Conservation (phyloP, 768 basidiomycete genomes). For the Filobasidium wieringae region DNA sequence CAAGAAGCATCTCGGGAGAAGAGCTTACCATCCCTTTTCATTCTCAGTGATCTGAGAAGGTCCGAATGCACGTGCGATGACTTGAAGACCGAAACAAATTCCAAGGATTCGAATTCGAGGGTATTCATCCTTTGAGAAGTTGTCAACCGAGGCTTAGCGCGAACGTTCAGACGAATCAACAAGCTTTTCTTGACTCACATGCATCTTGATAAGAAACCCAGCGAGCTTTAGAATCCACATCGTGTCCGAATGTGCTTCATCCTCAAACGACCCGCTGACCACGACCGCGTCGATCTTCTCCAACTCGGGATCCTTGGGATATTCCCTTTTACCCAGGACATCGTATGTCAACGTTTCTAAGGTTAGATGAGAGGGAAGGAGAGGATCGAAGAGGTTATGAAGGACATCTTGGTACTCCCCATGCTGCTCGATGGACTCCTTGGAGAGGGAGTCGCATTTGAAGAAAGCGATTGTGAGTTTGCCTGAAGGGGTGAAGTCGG, state of each 20-base stretch:
- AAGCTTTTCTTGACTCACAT: background rate
- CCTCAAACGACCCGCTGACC: constrained; percentile 26
- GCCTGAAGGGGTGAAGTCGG: background rate
- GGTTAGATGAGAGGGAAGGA: constrained; percentile 17
- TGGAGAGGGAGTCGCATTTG: constrained; percentile 22
- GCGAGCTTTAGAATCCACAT: constrained; percentile 26
- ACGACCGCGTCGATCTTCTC: constrained; percentile 22
- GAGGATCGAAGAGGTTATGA: constrained; percentile 26
- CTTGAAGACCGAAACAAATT: constrained; percentile 27
- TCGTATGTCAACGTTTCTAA: constrained; percentile 21
- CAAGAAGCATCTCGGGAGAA: background rate
- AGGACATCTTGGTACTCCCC: constrained; percentile 26
- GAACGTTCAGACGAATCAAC: background rate
- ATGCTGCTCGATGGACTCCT: constrained; percentile 18
- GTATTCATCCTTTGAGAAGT: constrained; percentile 16
- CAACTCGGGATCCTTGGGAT: constrained; percentile 24
- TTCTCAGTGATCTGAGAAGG: constrained; percentile 20
- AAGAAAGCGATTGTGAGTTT: constrained; percentile 23
- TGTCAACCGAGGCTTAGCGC: background rate
- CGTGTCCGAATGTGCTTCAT: constrained; percentile 23
- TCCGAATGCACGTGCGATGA: constrained; percentile 26
- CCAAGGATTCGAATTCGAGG: constrained; percentile 22
- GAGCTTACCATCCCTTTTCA: constrained; percentile 23
- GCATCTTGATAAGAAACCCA: constrained; percentile 24
- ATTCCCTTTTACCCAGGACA: constrained; percentile 21